Evolutionary conservation across 345 rosid genomes (phyloP).

Genomic region (Brassica incana): DNA sequence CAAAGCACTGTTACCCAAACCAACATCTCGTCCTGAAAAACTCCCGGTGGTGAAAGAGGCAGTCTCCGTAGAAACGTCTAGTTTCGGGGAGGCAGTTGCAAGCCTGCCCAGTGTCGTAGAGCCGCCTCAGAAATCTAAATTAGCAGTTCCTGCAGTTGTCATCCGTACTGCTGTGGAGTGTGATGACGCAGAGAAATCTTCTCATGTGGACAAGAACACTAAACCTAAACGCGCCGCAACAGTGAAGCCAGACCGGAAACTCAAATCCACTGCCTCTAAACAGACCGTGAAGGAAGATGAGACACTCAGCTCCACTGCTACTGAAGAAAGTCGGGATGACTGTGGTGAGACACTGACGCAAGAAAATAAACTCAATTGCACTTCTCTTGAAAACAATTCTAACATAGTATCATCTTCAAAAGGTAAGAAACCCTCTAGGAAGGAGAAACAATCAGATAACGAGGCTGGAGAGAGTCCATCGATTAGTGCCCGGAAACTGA

Average conservation of each 20-base stretch:
- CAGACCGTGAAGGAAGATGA: conserved; percentile 11
- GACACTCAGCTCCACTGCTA: conserved; percentile 7
- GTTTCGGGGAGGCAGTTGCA: conserved; percentile 47
- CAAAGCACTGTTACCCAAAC: conserved; percentile 55
- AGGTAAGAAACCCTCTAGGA: conserved; percentile 26
- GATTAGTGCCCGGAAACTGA: conserved; percentile 49
- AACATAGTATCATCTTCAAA: conserved; percentile 22
- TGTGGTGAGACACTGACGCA: conserved; percentile 29
- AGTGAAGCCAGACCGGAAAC: conserved; percentile 27
- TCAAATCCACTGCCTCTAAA: conserved; percentile 39
- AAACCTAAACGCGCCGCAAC: conserved; percentile 11
- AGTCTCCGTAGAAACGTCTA: conserved; percentile 42
- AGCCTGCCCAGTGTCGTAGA: conserved; percentile 41
- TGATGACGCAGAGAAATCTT: conserved; percentile 69
- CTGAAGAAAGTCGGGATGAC: conserved; percentile 9
- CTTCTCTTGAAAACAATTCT: conserved; percentile 19
- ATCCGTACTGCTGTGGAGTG: conserved; percentile 89
- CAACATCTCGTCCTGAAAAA: conserved; percentile 29
- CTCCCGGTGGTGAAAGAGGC: conserved; percentile 35
- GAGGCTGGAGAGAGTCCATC: conserved; percentile 32
- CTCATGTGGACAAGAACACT: conserved; percentile 38
- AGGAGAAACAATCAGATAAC: conserved; percentile 29
- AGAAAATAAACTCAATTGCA: conserved; percentile 34
- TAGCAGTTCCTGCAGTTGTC: conserved; percentile 56
- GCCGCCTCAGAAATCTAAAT: conserved; percentile 43